These are phyloP conservation scores for Cladosporium phlei DNA, from an alignment of 2,329 filamentous ascomycete species.

Conservation along the genomic window DNA sequence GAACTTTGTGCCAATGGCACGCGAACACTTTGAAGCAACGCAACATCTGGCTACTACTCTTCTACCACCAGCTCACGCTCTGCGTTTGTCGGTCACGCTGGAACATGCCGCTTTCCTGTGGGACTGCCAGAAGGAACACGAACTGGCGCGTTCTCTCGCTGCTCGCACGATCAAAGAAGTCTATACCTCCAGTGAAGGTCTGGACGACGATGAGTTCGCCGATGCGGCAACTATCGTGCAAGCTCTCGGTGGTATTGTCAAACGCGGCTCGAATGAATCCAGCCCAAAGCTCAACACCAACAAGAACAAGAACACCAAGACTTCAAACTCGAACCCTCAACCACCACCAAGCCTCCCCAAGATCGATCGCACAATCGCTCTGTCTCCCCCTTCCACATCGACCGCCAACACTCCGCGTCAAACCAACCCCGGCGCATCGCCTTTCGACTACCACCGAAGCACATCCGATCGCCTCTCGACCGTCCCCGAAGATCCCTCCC, in stretches of 20 bases:
- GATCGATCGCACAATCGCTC: conserved; percentile 31
- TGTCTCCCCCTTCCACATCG: conserved; percentile 23
- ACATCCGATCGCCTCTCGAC: conserved; percentile 30
- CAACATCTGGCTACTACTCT: conserved; percentile 67
- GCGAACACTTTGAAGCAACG: conserved; percentile 74
- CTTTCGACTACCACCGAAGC: neutral
- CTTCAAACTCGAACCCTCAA: conserved; percentile 9
- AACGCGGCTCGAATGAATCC: conserved; percentile 52
- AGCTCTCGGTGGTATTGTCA: conserved; percentile 83
- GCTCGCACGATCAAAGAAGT: conserved; percentile 82
- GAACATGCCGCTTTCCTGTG: conserved; percentile 92
- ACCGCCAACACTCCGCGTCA: conserved; percentile 1
- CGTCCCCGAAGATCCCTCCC: conserved; percentile 27
- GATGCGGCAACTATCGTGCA: conserved; percentile 86
- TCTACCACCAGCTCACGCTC: conserved; percentile 81
- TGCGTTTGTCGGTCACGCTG: conserved; percentile 83
- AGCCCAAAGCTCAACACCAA: conserved; percentile 4
- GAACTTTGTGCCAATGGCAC: conserved; percentile 79
- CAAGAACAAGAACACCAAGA: conserved; percentile 2
- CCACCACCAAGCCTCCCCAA: neutral
- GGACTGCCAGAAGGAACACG: conserved; percentile 81
- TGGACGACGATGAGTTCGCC: conserved; percentile 92
- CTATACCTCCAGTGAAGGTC: conserved; percentile 83
- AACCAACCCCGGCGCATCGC: neutral
- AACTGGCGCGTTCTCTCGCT: conserved; percentile 70